Evolutionary conservation across 768 basidiomycete species (phyloP), one percentile per base, ranked within the genome.

Genomic region (Cytidiella melzeri): DNA sequence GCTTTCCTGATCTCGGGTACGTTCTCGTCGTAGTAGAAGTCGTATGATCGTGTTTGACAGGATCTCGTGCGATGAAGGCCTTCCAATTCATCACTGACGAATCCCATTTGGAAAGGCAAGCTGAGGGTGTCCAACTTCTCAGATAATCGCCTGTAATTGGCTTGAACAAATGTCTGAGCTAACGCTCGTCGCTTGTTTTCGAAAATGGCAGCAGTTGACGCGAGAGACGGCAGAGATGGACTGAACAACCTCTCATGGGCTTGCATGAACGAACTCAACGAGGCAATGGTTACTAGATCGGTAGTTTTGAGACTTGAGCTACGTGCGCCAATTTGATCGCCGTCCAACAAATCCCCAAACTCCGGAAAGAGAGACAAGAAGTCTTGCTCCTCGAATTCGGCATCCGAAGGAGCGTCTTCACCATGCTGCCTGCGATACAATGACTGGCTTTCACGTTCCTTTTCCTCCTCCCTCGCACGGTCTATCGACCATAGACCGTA

Each of bases 1-100:
- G 76, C 84, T 62, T 80, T 89, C 51, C 71, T 78, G 28, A 80
- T 73, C 64, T 96, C 88, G 3, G 65, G 68, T 25, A 87, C 67
- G 60, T 95, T 92, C n/a, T 77, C 55, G 53, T 93, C 91, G 11
- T 64, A 53, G 58, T 97, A 97, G 69, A 96, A 96, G 63, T 91
- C 81, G 61, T 83, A 79, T 15, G 73, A 55, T 38, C 48, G 28
- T 54, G 2, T 51, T 36, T 37, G 54, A 41, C 20, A 54, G 25
- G 50, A 45, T 20, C 10, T 6, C 3, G 45, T 64, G 37, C n/a
- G 55, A 20, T 62, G 55, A 10, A 78, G 62, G 6, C 57, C 59
- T 12, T 59, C 57, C 6, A 74, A 55, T 23, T 73, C 67, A 21
- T 69, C 58, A 34, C 71, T 70, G 36, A 89, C 69, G 45, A 79